A percentile compares a stretch with the other conserved stretches of the same genome.
Conservation (phyloP, 1,139 yeast genomes). For the Hemisphaericaspora lyxosophila region DNA sequence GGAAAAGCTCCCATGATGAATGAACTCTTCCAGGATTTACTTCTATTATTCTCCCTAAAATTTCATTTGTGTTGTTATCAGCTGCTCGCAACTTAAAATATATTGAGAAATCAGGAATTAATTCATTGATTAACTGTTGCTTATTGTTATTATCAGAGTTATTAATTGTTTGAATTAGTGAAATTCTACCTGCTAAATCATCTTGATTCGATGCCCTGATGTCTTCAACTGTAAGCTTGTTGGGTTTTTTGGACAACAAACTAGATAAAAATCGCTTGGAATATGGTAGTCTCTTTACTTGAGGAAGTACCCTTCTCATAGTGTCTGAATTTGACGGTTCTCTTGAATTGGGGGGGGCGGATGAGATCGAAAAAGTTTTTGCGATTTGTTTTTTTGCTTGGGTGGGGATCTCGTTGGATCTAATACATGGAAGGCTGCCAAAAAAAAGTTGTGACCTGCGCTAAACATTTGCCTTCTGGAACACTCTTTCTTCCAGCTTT, state of each 20-base stretch:
- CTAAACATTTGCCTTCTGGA: too few relatives aligned
- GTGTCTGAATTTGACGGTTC: too few relatives aligned
- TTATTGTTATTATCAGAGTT: constrained; percentile 12
- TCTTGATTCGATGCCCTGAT: constrained; percentile 9
- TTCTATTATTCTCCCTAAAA: constrained; percentile 27
- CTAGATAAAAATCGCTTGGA: constrained; percentile 11
- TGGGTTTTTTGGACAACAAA: constrained; percentile 19
- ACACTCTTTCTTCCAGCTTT: too few relatives aligned
- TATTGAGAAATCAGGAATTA: constrained; percentile 32
- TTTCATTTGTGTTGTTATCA: constrained; percentile 10
- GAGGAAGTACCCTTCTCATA: neutral
- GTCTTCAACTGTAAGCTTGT: constrained; percentile 7
- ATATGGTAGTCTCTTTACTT: neutral
- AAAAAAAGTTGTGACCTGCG: too few relatives aligned
- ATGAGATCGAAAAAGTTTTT: too few relatives aligned
- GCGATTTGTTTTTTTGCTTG: too few relatives aligned
- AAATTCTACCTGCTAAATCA: constrained; percentile 10
- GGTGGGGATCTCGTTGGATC: too few relatives aligned
- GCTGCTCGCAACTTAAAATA: constrained; percentile 20
- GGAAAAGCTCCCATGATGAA: constrained; percentile 33
- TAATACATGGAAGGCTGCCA: too few relatives aligned
- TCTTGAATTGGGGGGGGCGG: too few relatives aligned
- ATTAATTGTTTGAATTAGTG: constrained; percentile 12
- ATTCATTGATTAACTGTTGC: constrained; percentile 10
- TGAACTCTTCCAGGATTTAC: constrained; percentile 45